Base-by-base conservation (phyloP, 2,329 filamentous ascomycete species). In the Stachybotrys elegans region DNA sequence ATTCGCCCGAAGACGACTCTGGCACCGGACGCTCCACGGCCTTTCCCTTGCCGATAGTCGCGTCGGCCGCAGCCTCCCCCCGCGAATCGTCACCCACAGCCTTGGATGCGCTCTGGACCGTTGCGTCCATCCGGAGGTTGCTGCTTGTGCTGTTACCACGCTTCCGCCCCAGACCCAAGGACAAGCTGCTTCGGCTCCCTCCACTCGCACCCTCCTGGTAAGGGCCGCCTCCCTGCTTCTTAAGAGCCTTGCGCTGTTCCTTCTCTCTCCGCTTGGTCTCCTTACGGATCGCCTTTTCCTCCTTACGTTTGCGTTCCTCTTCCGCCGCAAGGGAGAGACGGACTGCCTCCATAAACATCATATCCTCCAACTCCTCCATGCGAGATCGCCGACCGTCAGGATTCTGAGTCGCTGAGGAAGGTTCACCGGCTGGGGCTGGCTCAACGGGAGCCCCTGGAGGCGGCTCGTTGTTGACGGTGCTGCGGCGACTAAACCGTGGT, bases 291-390 rank as follows among this genome's bases (percentile, higher is more conserved):
- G 57, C 58, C 51, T 69, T 69, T 32, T 67, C 66, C 47, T 92
- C 86, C 59, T 88, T 93, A 38, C 79, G 84, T 53, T 89, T 86
- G n/a, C 92, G 79, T 34, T 97, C 92, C 57, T 97, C 92, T 61
- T 98, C 93, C 2, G 88, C 84, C 0, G 86, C 90, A n/a, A 98
- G 72, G 39, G 90, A 95, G 22, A 95, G 66, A 31, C 93, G 78
- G 39, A 98, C 94, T 1, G 93, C 93, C 63, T 98, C 93, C 75
- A 93, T 89, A 73, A 97, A 90, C 93, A 98, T 98, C 72, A 98
- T 87, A 40, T 95, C 92, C 61, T 98, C 93, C 0, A 97, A 75
- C 54, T 97, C 91, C 19, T 94, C 88, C 59, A 94, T 81, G 22
- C 88, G 76, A 44, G 60, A 62, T 37, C 73, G 64, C 46, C 71